Base-by-base conservation (phyloP, 129 eudicot genomes). In the Flaveria linearis region DNA sequence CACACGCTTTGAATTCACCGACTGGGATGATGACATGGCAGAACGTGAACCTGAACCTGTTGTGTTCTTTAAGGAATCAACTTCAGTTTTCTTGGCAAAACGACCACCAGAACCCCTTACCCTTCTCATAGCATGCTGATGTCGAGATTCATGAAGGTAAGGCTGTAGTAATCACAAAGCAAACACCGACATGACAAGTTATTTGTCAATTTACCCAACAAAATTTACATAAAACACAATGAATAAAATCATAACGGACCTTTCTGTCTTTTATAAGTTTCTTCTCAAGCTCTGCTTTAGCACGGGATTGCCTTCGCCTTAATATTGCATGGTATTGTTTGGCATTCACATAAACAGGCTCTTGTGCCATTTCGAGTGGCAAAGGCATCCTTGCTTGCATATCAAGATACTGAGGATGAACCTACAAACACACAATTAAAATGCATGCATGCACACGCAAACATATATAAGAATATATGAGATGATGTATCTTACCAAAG, bases 61-160 rank as follows among this genome's bases (percentile, higher is more conserved):
- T 43, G 83, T 86, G 63, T 77, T 73, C 57, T 84, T 91, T 17
- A 78, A 66, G 22, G 76, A 33, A 46, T 78, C 86, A 26, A 53
- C 84, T 43, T 87, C 85, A 9, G 86, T 42, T 74, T 89, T 92
- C 85, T 92, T 92, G 26, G 91, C 93, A 80, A 92, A 92, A 69
- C 97, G 97, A 25, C 97, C 97, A 30, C 96, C 96, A 17, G 96
- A 26, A 17, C 91, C 93, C 78, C 97, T 84, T 52, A 69, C 87
- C 76, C 97, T 87, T 84, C 96, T 87, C 83, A 92, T 69, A 9
- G 97, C 97, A 81, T 92, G 97, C 84, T 86, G 97, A 76, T 92
- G 97, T 46, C 97, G 83, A 15, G 97, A 92, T 77, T 92, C 97
- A 62, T 92, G 97, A 74, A 92, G 97, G 77, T 92, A 92, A 15